Evolutionary conservation across 1,139 yeast species (phyloP), one percentile per base, ranked within the genome.

Genomic region (Debaryomyces sp.): DNA sequence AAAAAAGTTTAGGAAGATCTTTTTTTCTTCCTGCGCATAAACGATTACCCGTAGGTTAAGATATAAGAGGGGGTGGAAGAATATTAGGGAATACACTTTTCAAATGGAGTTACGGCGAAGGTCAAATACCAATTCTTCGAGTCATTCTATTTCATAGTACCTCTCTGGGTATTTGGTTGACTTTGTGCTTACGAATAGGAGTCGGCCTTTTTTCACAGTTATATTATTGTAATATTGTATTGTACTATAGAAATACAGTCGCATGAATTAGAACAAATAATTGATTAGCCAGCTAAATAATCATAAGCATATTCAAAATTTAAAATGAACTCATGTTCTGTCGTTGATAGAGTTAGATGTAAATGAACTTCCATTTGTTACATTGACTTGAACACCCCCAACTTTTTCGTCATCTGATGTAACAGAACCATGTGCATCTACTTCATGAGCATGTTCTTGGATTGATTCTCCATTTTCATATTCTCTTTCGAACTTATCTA

Each of bases 401-500:
- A 17, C 18, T 17, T 34, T 34, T 34, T 34, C 37, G 12, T 34
- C 18, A 9, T 34, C 37, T 34, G 37, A 34, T 8, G 22, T 6
- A 34, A 18, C 10, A 17, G 34, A 30, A 15, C 18, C 23, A 18
- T 34, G 21, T 17, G 13, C 37, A 18, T 12, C 6, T 10, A 34
- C n/a, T 15, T 34, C 10, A 10, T 17, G 37, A 18, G 21, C 36
- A 18, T 33, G 36, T 10, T 34, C 24, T 17, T 34, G n/a, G 22
- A 54, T 54, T 54, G 43, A 59, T 12, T 35, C 42, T 22, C 37
- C 43, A 13, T 27, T 40, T 36, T 56, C 58, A 41, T 43, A 60
- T 45, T 60, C 64, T 6, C 49, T 29, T 27, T 52, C 50, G 45
- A 54, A 59, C 48, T 59, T 56, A 32, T 47, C 48, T 54, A 66